Evolutionary conservation across 2,329 filamentous ascomycete genomes (phyloP), one percentile per base, ranked within the genome.

Genomic region (Paraphoma sp.): DNA sequence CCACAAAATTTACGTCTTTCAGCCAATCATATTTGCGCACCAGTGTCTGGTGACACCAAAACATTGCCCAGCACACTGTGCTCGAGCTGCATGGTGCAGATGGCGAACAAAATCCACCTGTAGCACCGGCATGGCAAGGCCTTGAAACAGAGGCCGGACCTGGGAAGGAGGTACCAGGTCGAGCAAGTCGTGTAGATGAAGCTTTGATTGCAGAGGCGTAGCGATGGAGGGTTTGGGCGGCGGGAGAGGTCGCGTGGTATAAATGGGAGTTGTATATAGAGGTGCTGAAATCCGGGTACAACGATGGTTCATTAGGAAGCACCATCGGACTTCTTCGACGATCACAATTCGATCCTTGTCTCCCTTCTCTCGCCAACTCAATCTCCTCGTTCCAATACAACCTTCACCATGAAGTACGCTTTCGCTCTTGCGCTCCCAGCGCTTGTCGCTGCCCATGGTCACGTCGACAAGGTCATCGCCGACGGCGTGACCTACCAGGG

Each of bases 401-500:
- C 16, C 42, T 46, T n/a, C 44, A 30, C 10, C 9, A 53, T 53
- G 51, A 53, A 44, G 45, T 53, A 45, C 7, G 7, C 64, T 47
- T 36, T 67, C n/a, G 53, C 64, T 43, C 50, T 64, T n/a, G 53
- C 61, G 29, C 57, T 68, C 17, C 56, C 60, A 6, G 47, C 69
- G 16, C 63, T 72, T 23, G 60, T 65, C 38, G 54, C 70, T 42
- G 71, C 69, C 36, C 72, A 76, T 60, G 71, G 73, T 45, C 67
- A 73, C 52, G 69, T 76, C 48, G 55, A 60, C 10, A 65, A 60
- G 31, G 69, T 75, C 57, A 47, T 67, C 42, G 70, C 64, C 33
- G 69, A 71, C 47, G 66, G 70, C 54, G 59, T 56, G 17, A 63
- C 59, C 48, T 74, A 71, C 62, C 56, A 62, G 14, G 73, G 73